phyloP scores from a whole-genome alignment of 768 basidiomycete genomes.

The Boletus reticulatus region DNA sequence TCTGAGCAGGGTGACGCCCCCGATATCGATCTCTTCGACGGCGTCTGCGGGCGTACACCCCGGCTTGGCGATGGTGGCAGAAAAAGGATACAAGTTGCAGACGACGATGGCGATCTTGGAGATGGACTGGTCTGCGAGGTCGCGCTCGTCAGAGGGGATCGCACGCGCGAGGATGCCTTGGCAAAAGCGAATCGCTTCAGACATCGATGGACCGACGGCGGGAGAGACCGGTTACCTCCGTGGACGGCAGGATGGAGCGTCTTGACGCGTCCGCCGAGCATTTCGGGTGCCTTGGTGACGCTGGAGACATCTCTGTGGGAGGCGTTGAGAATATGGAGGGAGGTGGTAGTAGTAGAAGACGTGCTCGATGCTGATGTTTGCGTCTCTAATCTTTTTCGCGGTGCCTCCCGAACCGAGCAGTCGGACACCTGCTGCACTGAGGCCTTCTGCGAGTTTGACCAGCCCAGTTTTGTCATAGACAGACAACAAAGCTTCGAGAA shows the following conservation, averaged over 20 bases:
- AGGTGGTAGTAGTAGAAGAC: slow-evolving; percentile 32
- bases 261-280: slow-evolving; percentile 98
- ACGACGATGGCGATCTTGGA: slow-evolving; percentile 95
- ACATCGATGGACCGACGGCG: neutral
- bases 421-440: slow-evolving; percentile 76
- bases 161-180: slow-evolving; percentile 91
- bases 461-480: slow-evolving; percentile 96
- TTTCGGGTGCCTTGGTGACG: slow-evolving; percentile 97
- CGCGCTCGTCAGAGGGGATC: slow-evolving; percentile 86
- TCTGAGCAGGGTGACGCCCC: slow-evolving; percentile 94
- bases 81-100: slow-evolving; percentile 99
- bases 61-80: slow-evolving; percentile 83
- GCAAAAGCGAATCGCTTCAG: slow-evolving; percentile 2
- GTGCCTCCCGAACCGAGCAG: slow-evolving; percentile 96
- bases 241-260: slow-evolving; percentile 98
- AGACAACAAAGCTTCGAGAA: slow-evolving; percentile 73
- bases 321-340: slow-evolving; percentile 6
- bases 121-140: slow-evolving; percentile 81
- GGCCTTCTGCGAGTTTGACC: slow-evolving; percentile 83
- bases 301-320: slow-evolving; percentile 85
- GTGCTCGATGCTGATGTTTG: slow-evolving; percentile 87
- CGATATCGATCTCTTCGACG: slow-evolving; percentile 98
- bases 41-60: slow-evolving; percentile 89
- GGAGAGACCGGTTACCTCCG: slow-evolving; percentile 59
- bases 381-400: slow-evolving; percentile 94